phyloP scores from a whole-genome alignment of 176 grass and related monocot species.

The Eragrostis curvula region DNA sequence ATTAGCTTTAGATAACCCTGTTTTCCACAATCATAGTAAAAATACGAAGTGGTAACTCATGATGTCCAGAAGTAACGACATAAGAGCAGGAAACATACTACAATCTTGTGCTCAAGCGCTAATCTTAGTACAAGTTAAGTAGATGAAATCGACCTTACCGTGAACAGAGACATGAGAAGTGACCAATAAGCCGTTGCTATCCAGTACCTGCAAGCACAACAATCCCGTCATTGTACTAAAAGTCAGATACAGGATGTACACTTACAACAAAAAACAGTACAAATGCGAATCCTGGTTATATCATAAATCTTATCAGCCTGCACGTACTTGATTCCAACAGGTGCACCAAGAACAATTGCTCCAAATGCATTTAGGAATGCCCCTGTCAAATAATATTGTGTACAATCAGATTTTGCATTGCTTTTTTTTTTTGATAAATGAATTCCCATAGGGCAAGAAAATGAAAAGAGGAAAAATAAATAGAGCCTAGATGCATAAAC shows the following conservation, averaged over 20 bases:
- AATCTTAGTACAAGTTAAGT: constrained; percentile 9
- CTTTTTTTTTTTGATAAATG: background rate
- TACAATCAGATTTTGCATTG: background rate
- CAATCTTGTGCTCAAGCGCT: background rate
- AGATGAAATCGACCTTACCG: constrained; percentile 53
- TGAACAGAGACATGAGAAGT: constrained; percentile 82
- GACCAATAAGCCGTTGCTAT: constrained; percentile 79
- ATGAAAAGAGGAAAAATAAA: background rate
- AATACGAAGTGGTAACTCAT: constrained; percentile 19
- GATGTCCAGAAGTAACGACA: background rate
- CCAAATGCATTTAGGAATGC: constrained; percentile 92
- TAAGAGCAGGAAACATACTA: constrained; percentile 3
- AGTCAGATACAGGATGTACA: background rate
- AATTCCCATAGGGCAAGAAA: constrained; percentile 7
- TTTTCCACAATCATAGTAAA: background rate
- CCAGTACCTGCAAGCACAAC: constrained; percentile 64
- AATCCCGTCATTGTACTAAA: background rate
- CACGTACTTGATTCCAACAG: constrained; percentile 82
- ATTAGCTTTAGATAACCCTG: background rate
- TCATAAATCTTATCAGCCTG: background rate
- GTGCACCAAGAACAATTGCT: constrained; percentile 87
- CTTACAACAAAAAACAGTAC: background rate
- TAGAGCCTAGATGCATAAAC: background rate
- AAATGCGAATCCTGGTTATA: background rate
- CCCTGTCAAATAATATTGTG: constrained; percentile 47